A percentile compares a stretch with the other conserved stretches of the same genome.
Conservation (phyloP, 2,329 filamentous ascomycete genomes). For the Exophiala mesophila region DNA sequence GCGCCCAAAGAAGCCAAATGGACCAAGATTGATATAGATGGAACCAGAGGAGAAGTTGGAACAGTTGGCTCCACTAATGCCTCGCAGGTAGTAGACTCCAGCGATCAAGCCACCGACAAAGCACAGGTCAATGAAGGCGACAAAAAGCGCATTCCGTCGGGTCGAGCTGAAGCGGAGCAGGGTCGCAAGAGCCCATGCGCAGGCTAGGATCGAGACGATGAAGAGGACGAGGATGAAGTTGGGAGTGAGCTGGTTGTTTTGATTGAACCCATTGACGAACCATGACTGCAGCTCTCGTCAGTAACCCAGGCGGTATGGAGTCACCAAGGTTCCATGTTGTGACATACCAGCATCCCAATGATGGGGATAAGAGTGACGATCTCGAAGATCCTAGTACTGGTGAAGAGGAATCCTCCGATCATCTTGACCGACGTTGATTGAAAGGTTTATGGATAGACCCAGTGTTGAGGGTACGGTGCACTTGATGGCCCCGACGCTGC, state of each 20-base stretch:
- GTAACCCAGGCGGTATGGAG: too few relatives aligned
- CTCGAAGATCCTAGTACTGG: conserved; percentile 57
- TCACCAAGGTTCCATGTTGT: too few relatives aligned
- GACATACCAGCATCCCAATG: conserved; percentile 55
- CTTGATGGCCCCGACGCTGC: too few relatives aligned
- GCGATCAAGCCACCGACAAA: conserved; percentile 62
- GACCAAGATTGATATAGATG: conserved; percentile 58
- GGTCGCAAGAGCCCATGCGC: conserved; percentile 58
- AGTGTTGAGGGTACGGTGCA: too few relatives aligned
- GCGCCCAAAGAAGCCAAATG: conserved; percentile 52
- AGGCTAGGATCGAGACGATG: conserved; percentile 58
- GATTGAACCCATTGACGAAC: conserved; percentile 57
- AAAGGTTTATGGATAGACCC: neutral
- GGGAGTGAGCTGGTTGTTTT: conserved; percentile 55
- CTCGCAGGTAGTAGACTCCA: conserved; percentile 54
- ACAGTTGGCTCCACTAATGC: conserved; percentile 62
- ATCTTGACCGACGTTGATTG: conserved; percentile 32
- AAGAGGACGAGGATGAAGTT: conserved; percentile 59
- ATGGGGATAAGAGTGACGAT: conserved; percentile 59
- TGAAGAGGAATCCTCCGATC: conserved; percentile 55
- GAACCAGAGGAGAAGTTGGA: conserved; percentile 49
- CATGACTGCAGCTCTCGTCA: conserved; percentile 39
- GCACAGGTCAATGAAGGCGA: conserved; percentile 57
- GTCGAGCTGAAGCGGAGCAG: conserved; percentile 56
- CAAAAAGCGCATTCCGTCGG: conserved; percentile 55